phyloP scores from a whole-genome alignment of 208 protist genomes.

The Acanthamoeba quina region DNA sequence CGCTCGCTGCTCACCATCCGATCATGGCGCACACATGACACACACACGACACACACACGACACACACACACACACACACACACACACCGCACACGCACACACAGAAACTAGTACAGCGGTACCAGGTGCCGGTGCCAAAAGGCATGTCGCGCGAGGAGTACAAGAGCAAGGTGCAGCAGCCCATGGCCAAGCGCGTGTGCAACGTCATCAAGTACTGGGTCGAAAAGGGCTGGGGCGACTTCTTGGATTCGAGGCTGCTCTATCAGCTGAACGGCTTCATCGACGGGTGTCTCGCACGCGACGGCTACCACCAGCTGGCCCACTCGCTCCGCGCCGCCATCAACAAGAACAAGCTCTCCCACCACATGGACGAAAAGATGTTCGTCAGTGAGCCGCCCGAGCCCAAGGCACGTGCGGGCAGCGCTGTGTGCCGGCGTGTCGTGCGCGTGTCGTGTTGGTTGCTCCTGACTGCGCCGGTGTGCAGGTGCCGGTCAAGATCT shows the following conservation, averaged over 20 bases:
- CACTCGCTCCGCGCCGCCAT: constrained; percentile 14
- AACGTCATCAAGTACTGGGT: constrained; percentile 83
- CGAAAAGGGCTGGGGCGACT: constrained; percentile 67
- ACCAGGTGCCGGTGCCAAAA: constrained; percentile 52
- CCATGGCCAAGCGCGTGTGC: constrained; percentile 77
- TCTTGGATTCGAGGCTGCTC: constrained; percentile 34
- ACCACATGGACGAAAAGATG: not conserved
- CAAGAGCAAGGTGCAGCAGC: constrained; percentile 27
- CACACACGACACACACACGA: no score
- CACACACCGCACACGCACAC: no score
- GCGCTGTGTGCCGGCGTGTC: no score
- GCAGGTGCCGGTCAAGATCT: constrained; percentile 82
- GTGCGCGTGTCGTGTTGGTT: not conserved
- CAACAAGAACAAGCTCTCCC: constrained; percentile 32
- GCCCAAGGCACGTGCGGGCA: not conserved
- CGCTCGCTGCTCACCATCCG: no score
- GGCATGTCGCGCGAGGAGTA: constrained; percentile 47
- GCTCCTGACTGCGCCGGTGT: not conserved
- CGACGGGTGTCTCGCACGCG: constrained; percentile 22
- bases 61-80: no score
- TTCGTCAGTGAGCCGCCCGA: constrained; percentile 40
- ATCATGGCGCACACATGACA: not conserved
- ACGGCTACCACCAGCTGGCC: constrained; percentile 22
- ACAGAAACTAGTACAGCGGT: constrained; percentile 82
- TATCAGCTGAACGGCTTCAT: constrained; percentile 68